Evolutionary conservation across 116 monocot species (phyloP).

Genomic region (Trichopus zeylanicus): DNA sequence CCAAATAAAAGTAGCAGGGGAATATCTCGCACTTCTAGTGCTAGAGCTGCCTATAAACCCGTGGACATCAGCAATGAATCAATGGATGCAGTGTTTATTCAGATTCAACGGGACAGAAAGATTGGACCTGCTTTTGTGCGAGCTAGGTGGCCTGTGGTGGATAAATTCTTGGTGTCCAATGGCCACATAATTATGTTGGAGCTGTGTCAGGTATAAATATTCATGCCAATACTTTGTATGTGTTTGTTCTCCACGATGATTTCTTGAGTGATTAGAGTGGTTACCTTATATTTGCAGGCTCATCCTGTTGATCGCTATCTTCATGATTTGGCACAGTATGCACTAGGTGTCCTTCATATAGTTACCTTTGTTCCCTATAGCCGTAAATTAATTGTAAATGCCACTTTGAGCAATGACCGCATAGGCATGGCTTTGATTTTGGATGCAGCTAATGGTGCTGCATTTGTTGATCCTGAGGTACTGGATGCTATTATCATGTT

Average conservation of each 20-base stretch:
- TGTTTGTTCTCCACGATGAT: background rate
- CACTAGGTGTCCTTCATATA: slow-evolving; percentile 93
- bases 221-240: background rate
- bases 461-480: slow-evolving; percentile 90
- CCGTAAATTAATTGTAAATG: slow-evolving; percentile 78
- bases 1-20: slow-evolving; percentile 76
- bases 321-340: slow-evolving; percentile 94
- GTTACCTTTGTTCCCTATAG: slow-evolving; percentile 75
- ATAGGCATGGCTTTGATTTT: slow-evolving; percentile 90
- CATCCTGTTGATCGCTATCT: slow-evolving; percentile 82
- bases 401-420: slow-evolving; percentile 87
- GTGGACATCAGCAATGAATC: slow-evolving; percentile 97
- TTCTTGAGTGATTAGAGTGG: background rate
- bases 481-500: background rate
- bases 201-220: slow-evolving; percentile 64
- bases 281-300: slow-evolving; percentile 35
- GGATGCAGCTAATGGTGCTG: slow-evolving; percentile 75
- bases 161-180: slow-evolving; percentile 78
- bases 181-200: slow-evolving; percentile 91
- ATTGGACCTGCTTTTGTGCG: slow-evolving; percentile 85
- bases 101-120: slow-evolving; percentile 92
- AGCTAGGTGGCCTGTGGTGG: slow-evolving; percentile 83
- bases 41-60: slow-evolving; percentile 83
- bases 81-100: slow-evolving; percentile 82
- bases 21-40: slow-evolving; percentile 48